Evolutionary conservation across 441 rosid genomes (phyloP).

Genomic region (Raphanus hybrid): DNA sequence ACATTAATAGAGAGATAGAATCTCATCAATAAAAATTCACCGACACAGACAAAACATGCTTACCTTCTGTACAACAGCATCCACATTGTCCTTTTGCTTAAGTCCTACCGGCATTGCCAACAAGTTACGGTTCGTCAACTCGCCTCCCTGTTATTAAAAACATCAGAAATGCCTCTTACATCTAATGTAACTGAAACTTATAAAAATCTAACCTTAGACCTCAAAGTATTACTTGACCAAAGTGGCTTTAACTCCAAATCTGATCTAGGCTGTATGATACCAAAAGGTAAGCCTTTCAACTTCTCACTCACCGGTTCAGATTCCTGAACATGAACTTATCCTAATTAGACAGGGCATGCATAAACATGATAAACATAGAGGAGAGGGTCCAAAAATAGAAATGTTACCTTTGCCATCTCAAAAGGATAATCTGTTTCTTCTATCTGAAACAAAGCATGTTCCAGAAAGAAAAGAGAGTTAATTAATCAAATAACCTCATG

Average conservation of each 20-base stretch:
- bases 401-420: constrained; percentile 58
- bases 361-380: too few relatives aligned
- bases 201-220: constrained; percentile 62
- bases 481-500: background rate
- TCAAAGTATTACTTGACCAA: constrained; percentile 68
- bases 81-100: constrained; percentile 76
- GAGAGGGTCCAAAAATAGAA: too few relatives aligned
- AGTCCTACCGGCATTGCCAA: constrained; percentile 90
- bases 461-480: constrained; percentile 29
- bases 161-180: too few relatives aligned
- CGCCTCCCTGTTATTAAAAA: constrained; percentile 49
- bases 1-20: constrained; percentile 47
- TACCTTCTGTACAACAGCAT: constrained; percentile 76
- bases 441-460: constrained; percentile 49
- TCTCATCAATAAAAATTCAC: background rate
- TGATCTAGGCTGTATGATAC: constrained; percentile 65
- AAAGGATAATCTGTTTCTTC: constrained; percentile 65
- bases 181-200: background rate
- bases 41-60: background rate
- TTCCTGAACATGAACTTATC: too few relatives aligned
- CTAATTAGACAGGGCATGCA: too few relatives aligned
- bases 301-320: constrained; percentile 48
- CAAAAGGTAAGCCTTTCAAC: constrained; percentile 65
- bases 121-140: constrained; percentile 51
- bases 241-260: constrained; percentile 88